These are phyloP conservation scores for Pichia sp. DNA, from an alignment of 1,139 yeast species.

Conservation along the genomic window DNA sequence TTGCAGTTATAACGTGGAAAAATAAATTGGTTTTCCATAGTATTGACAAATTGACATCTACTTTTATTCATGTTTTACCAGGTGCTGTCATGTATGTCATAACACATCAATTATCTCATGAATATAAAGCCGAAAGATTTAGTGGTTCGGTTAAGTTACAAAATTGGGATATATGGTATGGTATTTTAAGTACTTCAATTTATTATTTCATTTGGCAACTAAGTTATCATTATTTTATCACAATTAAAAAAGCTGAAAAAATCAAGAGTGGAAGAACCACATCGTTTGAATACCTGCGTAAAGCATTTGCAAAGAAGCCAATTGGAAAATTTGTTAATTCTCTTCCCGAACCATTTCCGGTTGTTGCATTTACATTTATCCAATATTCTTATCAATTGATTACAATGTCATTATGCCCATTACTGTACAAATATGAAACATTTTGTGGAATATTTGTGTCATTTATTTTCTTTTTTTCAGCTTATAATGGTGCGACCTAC, in stretches of 20 bases:
- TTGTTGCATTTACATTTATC: slow-evolving; percentile 74
- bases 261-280: slow-evolving; percentile 84
- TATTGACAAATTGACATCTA: slow-evolving; percentile 86
- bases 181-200: slow-evolving; percentile 73
- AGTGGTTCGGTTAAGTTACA: slow-evolving; percentile 71
- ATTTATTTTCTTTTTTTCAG: slow-evolving; percentile 68
- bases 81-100: slow-evolving; percentile 84
- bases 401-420: slow-evolving; percentile 87
- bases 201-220: slow-evolving; percentile 91
- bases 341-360: slow-evolving; percentile 78
- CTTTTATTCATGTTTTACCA: slow-evolving; percentile 87
- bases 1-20: slow-evolving; percentile 95
- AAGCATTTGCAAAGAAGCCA: slow-evolving; percentile 55
- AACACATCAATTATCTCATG: slow-evolving; percentile 66
- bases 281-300: slow-evolving; percentile 77
- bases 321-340: slow-evolving; percentile 78
- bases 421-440: slow-evolving; percentile 68
- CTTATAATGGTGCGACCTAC: slow-evolving; percentile 91
- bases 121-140: slow-evolving; percentile 51
- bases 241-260: slow-evolving; percentile 69
- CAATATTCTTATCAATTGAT: slow-evolving; percentile 82
- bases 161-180: slow-evolving; percentile 65
- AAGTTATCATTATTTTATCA: slow-evolving; percentile 83
- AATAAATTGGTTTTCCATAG: slow-evolving; percentile 89
- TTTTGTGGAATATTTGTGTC: slow-evolving; percentile 65